These are phyloP conservation scores for Athelia sp. DNA, from an alignment of 1,284 basidiomycete genomes.

Conservation along the genomic window DNA sequence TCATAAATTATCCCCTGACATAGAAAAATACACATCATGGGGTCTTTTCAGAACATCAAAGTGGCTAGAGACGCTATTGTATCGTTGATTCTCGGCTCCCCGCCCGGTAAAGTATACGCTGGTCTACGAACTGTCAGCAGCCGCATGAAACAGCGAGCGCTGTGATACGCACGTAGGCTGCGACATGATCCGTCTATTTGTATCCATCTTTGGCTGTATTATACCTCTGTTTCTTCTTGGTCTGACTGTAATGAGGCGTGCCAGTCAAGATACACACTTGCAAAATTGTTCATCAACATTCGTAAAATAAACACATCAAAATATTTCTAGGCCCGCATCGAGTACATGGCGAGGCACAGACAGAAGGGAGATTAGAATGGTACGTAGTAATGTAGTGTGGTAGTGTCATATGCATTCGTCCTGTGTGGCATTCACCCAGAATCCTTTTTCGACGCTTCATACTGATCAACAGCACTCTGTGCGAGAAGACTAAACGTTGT, in stretches of 20 bases:
- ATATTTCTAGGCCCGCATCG: too few relatives aligned
- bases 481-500: slow-evolving; percentile 25
- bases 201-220: too few relatives aligned
- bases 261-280: too few relatives aligned
- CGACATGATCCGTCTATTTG: slow-evolving; percentile 6
- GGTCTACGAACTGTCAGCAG: slow-evolving; percentile 88
- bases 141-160: slow-evolving; percentile 85
- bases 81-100: slow-evolving; percentile 90
- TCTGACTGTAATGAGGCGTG: too few relatives aligned
- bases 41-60: slow-evolving; percentile 96
- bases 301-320: too few relatives aligned
- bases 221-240: too few relatives aligned
- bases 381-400: too few relatives aligned
- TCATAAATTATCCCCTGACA: slow-evolving; percentile 7
- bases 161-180: slow-evolving; percentile 30
- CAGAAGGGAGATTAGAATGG: too few relatives aligned
- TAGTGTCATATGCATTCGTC: too few relatives aligned
- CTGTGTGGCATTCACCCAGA: slow-evolving; percentile 4
- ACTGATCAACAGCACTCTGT: slow-evolving; percentile 47
- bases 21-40: slow-evolving; percentile 92
- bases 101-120: slow-evolving; percentile 95
- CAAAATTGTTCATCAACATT: too few relatives aligned
- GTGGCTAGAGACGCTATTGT: slow-evolving; percentile 95
- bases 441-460: slow-evolving; percentile 33
- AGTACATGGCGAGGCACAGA: too few relatives aligned